Evolutionary conservation across 768 basidiomycete species (phyloP).

Genomic region (Lactifluus rugatus): DNA sequence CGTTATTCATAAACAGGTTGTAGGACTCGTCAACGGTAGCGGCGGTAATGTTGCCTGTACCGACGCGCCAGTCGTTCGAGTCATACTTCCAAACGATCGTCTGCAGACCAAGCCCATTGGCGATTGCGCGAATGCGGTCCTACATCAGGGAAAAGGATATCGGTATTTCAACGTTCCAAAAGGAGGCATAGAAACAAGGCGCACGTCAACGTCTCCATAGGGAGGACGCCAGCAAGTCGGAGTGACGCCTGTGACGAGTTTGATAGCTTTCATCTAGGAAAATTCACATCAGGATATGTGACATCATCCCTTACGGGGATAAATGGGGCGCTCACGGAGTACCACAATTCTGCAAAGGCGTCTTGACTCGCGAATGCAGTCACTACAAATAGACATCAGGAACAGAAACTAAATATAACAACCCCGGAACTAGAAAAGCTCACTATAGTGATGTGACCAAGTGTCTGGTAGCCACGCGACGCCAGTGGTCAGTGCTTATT

Average conservation of each 20-base stretch:
- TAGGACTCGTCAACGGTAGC: constrained; percentile 10
- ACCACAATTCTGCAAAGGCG: constrained; percentile 73
- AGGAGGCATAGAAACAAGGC: not conserved
- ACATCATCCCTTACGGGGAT: no score
- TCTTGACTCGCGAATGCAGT: constrained; percentile 51
- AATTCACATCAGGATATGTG: not conserved
- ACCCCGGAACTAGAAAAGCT: not conserved
- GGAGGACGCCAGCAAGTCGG: constrained; percentile 56
- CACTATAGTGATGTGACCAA: constrained; percentile 45
- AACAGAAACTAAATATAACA: not conserved
- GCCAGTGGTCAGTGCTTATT: not conserved
- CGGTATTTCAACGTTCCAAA: not conserved
- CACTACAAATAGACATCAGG: constrained; percentile 28
- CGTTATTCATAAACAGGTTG: constrained; percentile 5
- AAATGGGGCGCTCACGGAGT: constrained; percentile 34
- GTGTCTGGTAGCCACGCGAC: constrained; percentile 25
- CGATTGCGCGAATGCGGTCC: constrained; percentile 65
- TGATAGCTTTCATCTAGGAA: constrained; percentile 40
- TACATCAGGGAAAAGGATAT: not conserved
- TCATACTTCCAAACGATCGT: constrained; percentile 70
- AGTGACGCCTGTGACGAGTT: constrained; percentile 45
- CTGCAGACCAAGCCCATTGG: constrained; percentile 52
- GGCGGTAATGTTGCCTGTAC: not conserved
- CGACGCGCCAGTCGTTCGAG: constrained; percentile 56
- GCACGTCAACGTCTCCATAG: constrained; percentile 51